Conservation (phyloP, 495 filamentous ascomycete genomes). For the Penicillium maclennaniae region DNA sequence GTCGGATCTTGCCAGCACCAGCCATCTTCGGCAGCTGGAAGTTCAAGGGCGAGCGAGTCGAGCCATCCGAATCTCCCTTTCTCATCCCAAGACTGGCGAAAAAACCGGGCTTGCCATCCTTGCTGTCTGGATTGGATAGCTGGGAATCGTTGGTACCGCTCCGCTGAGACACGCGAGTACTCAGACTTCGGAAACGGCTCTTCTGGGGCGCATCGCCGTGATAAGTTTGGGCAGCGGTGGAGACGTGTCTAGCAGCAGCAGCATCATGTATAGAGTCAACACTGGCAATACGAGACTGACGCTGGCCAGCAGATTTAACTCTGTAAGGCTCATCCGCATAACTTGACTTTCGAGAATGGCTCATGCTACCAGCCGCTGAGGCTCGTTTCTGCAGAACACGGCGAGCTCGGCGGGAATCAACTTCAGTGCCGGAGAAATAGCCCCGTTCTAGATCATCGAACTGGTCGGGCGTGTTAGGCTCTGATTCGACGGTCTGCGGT, state of each 20-base stretch:
- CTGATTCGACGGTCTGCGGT: constrained; percentile 23
- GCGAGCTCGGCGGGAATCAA: constrained; percentile 63
- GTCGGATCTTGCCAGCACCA: constrained; percentile 45
- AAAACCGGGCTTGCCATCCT: constrained; percentile 43
- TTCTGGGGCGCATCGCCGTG: constrained; percentile 44
- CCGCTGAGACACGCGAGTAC: constrained; percentile 35
- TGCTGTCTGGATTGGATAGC: constrained; percentile 42
- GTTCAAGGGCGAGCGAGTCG: constrained; percentile 48
- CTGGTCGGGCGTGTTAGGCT: constrained; percentile 30
- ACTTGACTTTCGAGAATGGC: constrained; percentile 62
- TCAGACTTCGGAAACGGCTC: constrained; percentile 45
- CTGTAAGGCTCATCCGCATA: constrained; percentile 62
- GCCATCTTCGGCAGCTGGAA: constrained; percentile 33
- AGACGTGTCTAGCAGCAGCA: constrained; percentile 32
- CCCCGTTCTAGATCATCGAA: constrained; percentile 73
- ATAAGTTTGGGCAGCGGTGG: constrained; percentile 54
- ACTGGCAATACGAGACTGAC: constrained; percentile 78
- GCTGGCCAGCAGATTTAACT: constrained; percentile 52
- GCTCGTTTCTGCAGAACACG: constrained; percentile 81
- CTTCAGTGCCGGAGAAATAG: constrained; percentile 89
- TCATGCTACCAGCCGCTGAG: constrained; percentile 43
- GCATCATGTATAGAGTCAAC: constrained; percentile 54
- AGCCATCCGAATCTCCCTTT: constrained; percentile 46
- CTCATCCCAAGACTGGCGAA: constrained; percentile 45
- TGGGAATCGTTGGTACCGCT: constrained; percentile 37